Percentiles rank a stretch among this genome's conserved stretches.
These are phyloP conservation scores for Xerocomus potaroensis DNA, from an alignment of 768 basidiomycete species.

Conservation along the genomic window DNA sequence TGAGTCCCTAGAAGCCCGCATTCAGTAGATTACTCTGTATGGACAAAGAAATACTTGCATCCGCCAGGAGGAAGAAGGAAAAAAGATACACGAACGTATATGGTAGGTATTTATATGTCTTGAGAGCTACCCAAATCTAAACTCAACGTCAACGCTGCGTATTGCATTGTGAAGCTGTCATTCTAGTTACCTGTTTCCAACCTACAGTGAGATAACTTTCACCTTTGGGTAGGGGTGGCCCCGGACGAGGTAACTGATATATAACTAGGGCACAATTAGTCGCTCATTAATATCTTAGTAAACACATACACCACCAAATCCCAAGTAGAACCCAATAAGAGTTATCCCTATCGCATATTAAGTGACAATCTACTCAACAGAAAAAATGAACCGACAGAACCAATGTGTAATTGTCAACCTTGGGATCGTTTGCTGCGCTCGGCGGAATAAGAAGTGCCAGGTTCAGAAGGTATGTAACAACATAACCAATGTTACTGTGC, in stretches of 20 bases:
- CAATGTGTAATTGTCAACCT: conserved; percentile 71
- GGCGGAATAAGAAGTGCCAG: conserved; percentile 64
- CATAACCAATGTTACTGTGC: conserved; percentile 75
- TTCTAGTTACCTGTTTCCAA: conserved; percentile 65
- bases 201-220: conserved; percentile 78
- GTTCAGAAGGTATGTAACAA: conserved; percentile 60
- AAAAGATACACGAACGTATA: conserved; percentile 80
- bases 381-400: conserved; percentile 49
- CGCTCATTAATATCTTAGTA: neutral
- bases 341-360: conserved; percentile 46
- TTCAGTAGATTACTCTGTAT: neutral
- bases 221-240: conserved; percentile 72
- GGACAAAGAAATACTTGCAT: conserved; percentile 40
- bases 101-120: conserved; percentile 73
- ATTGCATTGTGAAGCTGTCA: neutral
- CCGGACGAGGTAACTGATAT: conserved; percentile 78
- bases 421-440: conserved; percentile 40
- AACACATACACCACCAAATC: conserved; percentile 80
- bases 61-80: conserved; percentile 71
- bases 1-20: conserved; percentile 51
- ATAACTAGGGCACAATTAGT: conserved; percentile 46
- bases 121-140: conserved; percentile 72
- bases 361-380: neutral
- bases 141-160: neutral
- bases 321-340: conserved; percentile 75